These are phyloP conservation scores for Plectosphaerella plurivora DNA, from an alignment of 2,329 filamentous ascomycete species.

Conservation along the genomic window DNA sequence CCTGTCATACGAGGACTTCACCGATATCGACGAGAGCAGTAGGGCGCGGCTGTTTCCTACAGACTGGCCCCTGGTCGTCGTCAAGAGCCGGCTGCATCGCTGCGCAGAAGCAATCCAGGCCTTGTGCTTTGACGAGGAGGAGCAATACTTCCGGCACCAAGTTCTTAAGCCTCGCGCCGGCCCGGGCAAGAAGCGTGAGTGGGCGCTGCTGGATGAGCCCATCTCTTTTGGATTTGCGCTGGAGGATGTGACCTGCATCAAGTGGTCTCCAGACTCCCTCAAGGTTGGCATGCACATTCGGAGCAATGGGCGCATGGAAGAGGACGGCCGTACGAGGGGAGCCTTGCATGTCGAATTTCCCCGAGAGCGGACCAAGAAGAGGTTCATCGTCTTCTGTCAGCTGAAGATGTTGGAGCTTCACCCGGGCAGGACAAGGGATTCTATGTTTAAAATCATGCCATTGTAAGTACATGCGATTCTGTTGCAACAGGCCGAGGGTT, in stretches of 20 bases:
- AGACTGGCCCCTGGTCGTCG: slow-evolving; percentile 49
- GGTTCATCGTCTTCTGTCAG: slow-evolving; percentile 44
- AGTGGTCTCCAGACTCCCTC: slow-evolving; percentile 35
- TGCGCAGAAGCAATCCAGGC: slow-evolving; percentile 46
- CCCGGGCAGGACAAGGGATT: slow-evolving; percentile 35
- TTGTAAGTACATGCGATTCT: too few relatives aligned
- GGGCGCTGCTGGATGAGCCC: slow-evolving; percentile 37
- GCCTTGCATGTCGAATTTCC: slow-evolving; percentile 49
- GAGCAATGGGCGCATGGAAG: neutral
- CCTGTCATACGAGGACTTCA: slow-evolving; percentile 41
- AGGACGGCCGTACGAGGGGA: slow-evolving; percentile 24
- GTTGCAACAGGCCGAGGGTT: too few relatives aligned
- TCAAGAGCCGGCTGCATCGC: slow-evolving; percentile 45
- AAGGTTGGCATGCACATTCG: slow-evolving; percentile 35
- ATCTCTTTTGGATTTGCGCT: slow-evolving; percentile 46
- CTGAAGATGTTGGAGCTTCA: slow-evolving; percentile 31
- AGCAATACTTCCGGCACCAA: slow-evolving; percentile 47
- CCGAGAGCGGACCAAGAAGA: slow-evolving; percentile 44
- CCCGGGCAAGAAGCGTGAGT: neutral
- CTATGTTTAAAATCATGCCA: slow-evolving; percentile 14
- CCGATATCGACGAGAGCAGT: slow-evolving; percentile 47
- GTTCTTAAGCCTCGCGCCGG: slow-evolving; percentile 23
- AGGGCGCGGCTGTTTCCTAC: slow-evolving; percentile 35
- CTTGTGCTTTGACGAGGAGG: slow-evolving; percentile 44
- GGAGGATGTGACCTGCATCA: slow-evolving; percentile 40